Conservation (phyloP, 129 eudicot species). For the Flaveria ramosissima region DNA sequence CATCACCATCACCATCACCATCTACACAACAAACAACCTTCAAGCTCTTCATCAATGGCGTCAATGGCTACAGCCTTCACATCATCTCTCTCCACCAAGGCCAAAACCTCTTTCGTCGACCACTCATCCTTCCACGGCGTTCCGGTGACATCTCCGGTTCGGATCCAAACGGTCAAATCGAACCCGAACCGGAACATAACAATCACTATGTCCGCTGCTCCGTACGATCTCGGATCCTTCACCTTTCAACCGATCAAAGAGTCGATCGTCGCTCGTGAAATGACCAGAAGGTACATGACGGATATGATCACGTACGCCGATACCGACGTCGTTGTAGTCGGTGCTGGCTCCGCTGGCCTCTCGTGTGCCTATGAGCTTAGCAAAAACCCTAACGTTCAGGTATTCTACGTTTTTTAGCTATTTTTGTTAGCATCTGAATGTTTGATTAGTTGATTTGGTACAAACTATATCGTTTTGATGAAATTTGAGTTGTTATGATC, state of each 20-base stretch:
- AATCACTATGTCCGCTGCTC: constrained; percentile 53
- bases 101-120: constrained; percentile 41
- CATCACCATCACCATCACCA: constrained; percentile 17
- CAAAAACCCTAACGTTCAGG: constrained; percentile 79
- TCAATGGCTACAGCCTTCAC: constrained; percentile 60
- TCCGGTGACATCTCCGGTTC: constrained; percentile 33
- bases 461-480: neutral
- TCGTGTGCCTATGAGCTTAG: constrained; percentile 85
- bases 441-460: neutral
- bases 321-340: constrained; percentile 82
- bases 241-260: constrained; percentile 77
- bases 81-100: constrained; percentile 42
- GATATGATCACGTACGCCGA: constrained; percentile 87
- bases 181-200: constrained; percentile 41
- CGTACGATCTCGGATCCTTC: constrained; percentile 58
- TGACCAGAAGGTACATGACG: constrained; percentile 91
- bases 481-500: neutral
- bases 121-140: constrained; percentile 60
- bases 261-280: constrained; percentile 78
- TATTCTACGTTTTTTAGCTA: neutral
- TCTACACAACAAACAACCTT: neutral
- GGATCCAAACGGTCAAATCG: constrained; percentile 46
- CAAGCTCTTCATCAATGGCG: constrained; percentile 43
- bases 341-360: constrained; percentile 93
- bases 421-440: neutral